Conservation (phyloP, 2,329 filamentous ascomycete species). For the Penicillium sp. region DNA sequence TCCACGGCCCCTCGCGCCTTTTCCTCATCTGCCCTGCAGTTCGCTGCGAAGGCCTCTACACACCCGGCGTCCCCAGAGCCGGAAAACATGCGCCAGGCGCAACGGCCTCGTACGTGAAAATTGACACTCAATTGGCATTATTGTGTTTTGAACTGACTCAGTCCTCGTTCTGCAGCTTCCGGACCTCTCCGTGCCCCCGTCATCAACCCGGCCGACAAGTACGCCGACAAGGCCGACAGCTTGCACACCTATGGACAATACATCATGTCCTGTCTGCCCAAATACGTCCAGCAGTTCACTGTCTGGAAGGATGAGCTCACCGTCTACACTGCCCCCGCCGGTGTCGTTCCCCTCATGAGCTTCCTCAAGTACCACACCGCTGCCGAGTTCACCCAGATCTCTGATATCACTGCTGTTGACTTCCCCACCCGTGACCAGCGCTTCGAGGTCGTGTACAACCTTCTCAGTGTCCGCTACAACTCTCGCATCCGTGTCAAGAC, state of each 20-base stretch:
- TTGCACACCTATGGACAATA: constrained; percentile 95
- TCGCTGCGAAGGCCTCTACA: constrained; percentile 52
- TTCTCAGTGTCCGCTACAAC: constrained; percentile 94
- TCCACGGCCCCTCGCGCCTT: constrained; percentile 37
- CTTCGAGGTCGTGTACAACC: constrained; percentile 97
- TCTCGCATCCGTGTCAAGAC: constrained; percentile 97
- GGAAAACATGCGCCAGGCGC: constrained; percentile 66
- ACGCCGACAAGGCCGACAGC: constrained; percentile 78
- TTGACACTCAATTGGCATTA: not conserved
- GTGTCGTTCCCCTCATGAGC: constrained; percentile 84
- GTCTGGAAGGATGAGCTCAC: constrained; percentile 99
- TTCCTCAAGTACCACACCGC: constrained; percentile 98
- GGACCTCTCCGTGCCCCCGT: constrained; percentile 72
- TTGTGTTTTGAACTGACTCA: constrained; percentile 18
- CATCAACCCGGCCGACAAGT: constrained; percentile 92
- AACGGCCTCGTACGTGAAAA: constrained; percentile 46
- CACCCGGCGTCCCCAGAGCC: constrained; percentile 57
- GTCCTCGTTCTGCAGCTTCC: constrained; percentile 34
- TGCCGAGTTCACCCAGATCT: constrained; percentile 92
- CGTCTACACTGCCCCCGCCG: constrained; percentile 84
- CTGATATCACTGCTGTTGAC: constrained; percentile 90
- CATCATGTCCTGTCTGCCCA: constrained; percentile 92
- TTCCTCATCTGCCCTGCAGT: constrained; percentile 40
- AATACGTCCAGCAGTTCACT: constrained; percentile 98
- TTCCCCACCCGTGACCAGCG: constrained; percentile 93